Percentiles rank a stretch among this genome's conserved stretches.
Evolutionary conservation across 208 protist genomes (phyloP).

Genomic region (Naegleria lovaniensis): DNA sequence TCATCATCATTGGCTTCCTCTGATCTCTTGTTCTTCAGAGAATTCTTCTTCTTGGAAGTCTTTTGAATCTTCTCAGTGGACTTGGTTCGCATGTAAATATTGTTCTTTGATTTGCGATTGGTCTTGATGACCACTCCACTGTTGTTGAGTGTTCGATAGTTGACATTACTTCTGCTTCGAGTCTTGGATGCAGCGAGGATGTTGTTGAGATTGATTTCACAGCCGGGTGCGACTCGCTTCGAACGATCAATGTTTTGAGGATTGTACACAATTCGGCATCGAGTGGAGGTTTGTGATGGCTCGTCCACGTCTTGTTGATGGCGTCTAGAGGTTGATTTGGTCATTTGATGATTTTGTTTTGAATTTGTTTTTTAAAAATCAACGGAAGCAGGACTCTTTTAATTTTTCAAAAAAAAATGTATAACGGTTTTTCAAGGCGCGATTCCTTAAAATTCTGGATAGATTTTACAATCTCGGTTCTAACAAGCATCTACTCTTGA

Average conservation of each 20-base stretch:
- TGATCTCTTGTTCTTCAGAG: not conserved
- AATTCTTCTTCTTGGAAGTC: not conserved
- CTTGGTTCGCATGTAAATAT: not conserved
- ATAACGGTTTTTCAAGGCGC: no score
- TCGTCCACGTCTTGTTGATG: not conserved
- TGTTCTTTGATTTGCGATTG: not conserved
- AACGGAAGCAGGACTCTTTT: no score
- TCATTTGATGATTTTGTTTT: no score
- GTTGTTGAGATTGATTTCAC: not conserved
- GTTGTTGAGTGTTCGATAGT: not conserved
- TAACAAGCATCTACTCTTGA: no score
- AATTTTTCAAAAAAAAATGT: no score
- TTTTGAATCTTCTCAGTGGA: not conserved
- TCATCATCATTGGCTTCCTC: not conserved
- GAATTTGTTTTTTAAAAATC: no score
- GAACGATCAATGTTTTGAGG: not conserved
- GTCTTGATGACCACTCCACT: not conserved
- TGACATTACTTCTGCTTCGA: not conserved
- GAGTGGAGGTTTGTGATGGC: no score
- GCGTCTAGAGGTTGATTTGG: not conserved
- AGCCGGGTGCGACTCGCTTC: not conserved
- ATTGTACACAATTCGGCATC: not conserved
- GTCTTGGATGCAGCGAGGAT: not conserved
- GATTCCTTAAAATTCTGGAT: no score
- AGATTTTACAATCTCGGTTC: no score